Percentiles rank a stretch among this genome's conserved stretches.
phyloP scores from a whole-genome alignment of 2,329 filamentous ascomycete species.

The Colletotrichum lupini region DNA sequence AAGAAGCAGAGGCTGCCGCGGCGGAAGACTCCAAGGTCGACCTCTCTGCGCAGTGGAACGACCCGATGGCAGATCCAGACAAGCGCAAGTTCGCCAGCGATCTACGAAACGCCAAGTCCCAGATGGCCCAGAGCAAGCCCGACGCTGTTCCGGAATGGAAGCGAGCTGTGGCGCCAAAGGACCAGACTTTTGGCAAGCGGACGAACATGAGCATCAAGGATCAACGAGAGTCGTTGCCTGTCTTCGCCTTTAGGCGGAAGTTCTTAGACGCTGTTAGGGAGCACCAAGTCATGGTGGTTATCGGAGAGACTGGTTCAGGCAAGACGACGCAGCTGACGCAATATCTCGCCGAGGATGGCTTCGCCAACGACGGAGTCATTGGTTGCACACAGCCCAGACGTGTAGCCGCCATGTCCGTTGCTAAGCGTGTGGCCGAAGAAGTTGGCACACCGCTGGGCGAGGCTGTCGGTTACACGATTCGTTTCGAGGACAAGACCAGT shows the following conservation, averaged over 20 bases:
- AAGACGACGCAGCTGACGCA: slow-evolving; percentile 98
- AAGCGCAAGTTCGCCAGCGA: slow-evolving; percentile 91
- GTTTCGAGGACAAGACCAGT: slow-evolving; percentile 94
- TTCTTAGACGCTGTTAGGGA: slow-evolving; percentile 87
- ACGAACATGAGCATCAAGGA: slow-evolving; percentile 95
- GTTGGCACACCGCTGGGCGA: slow-evolving; percentile 91
- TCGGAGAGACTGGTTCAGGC: slow-evolving; percentile 96
- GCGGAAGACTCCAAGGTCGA: slow-evolving; percentile 85
- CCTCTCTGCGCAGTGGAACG: slow-evolving; percentile 91
- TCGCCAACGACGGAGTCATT: slow-evolving; percentile 87
- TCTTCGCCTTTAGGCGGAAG: slow-evolving; percentile 88
- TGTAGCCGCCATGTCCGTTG: slow-evolving; percentile 97
- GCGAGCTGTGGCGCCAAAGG: slow-evolving; percentile 80
- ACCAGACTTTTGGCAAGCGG: slow-evolving; percentile 84
- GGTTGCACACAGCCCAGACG: slow-evolving; percentile 97
- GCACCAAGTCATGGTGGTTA: slow-evolving; percentile 94
- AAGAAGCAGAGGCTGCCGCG: slow-evolving; percentile 81
- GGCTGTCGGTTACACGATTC: slow-evolving; percentile 96
- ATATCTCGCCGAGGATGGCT: slow-evolving; percentile 92
- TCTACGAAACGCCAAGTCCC: slow-evolving; percentile 73
- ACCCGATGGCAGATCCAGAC: slow-evolving; percentile 91
- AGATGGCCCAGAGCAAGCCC: slow-evolving; percentile 60
- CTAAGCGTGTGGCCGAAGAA: slow-evolving; percentile 95
- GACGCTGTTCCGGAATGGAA: slow-evolving; percentile 94
- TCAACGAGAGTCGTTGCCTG: slow-evolving; percentile 88